Percentiles rank a stretch among this genome's conserved stretches.
phyloP scores from a whole-genome alignment of 805 yeast species.

The Kuraishia floccosa region DNA sequence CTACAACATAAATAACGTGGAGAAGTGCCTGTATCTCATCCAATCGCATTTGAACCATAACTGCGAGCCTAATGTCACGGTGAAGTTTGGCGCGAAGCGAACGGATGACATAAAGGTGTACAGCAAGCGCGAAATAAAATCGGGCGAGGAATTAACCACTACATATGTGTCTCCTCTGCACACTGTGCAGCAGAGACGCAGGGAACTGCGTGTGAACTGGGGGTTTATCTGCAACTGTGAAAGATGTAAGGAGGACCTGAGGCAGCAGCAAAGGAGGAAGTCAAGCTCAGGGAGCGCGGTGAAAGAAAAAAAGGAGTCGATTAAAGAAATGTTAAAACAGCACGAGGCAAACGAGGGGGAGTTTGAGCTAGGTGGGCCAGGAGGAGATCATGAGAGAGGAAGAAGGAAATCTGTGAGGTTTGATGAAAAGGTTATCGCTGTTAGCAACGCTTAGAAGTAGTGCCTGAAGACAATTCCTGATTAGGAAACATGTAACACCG shows the following conservation, averaged over 20 bases:
- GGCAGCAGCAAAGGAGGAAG: conserved; percentile 30
- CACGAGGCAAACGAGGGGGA: conserved; percentile 15
- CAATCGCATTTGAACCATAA: conserved; percentile 70
- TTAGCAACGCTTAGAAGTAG: too few species aligned
- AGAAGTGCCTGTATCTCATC: conserved; percentile 45
- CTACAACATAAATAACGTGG: conserved; percentile 64
- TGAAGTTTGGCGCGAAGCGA: conserved; percentile 28
- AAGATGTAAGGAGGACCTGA: conserved; percentile 50
- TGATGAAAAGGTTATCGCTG: conserved; percentile 49
- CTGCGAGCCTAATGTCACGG: conserved; percentile 63
- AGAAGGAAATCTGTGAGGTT: conserved; percentile 60
- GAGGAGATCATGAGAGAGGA: conserved; percentile 17
- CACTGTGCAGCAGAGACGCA: conserved; percentile 49
- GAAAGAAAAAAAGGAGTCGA: conserved; percentile 18
- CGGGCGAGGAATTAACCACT: conserved; percentile 59
- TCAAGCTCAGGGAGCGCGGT: conserved; percentile 12
- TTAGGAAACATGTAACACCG: too few species aligned
- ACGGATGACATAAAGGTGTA: conserved; percentile 46
- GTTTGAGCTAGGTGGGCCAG: conserved; percentile 37
- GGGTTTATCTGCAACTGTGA: conserved; percentile 65
- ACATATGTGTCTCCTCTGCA: conserved; percentile 61
- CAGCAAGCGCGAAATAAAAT: conserved; percentile 45
- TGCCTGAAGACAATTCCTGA: too few species aligned
- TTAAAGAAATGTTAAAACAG: conserved; percentile 34
- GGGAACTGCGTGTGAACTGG: conserved; percentile 63